A percentile compares a stretch with the other conserved stretches of the same genome.
Conservation (phyloP, 768 basidiomycete genomes). For the Agaricus subrufescens region DNA sequence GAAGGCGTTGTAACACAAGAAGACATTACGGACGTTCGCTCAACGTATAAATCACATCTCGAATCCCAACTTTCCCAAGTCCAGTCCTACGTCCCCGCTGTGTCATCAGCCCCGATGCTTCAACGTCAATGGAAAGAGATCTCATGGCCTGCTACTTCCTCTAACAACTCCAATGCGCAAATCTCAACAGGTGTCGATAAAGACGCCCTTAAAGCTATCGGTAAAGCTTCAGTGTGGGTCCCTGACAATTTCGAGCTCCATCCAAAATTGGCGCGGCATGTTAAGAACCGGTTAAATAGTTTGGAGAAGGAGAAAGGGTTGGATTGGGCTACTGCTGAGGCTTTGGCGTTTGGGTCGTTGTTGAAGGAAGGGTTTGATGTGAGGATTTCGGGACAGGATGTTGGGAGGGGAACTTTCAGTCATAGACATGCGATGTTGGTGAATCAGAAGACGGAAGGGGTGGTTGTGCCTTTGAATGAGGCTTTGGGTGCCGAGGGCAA, state of each 20-base stretch:
- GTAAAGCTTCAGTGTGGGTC: constrained; percentile 60
- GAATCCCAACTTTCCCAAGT: constrained; percentile 54
- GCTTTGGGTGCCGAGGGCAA: constrained; percentile 55
- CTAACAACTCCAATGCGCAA: constrained; percentile 35
- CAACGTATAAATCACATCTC: constrained; percentile 56
- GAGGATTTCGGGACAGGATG: constrained; percentile 90
- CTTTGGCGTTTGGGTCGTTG: constrained; percentile 83
- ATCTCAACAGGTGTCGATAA: constrained; percentile 66
- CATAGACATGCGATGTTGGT: constrained; percentile 91
- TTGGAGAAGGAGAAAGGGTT: constrained; percentile 66
- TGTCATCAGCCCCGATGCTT: constrained; percentile 50
- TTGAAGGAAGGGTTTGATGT: constrained; percentile 81
- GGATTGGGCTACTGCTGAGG: constrained; percentile 91
- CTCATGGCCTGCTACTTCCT: constrained; percentile 56
- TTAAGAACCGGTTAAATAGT: constrained; percentile 69
- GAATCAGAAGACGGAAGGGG: constrained; percentile 77
- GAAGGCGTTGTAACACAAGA: constrained; percentile 50
- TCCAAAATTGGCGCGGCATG: constrained; percentile 70
- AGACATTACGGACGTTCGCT: constrained; percentile 47
- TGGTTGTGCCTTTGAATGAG: constrained; percentile 79
- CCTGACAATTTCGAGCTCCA: constrained; percentile 72
- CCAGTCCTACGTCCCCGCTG: constrained; percentile 17
- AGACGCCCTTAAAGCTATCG: constrained; percentile 52
- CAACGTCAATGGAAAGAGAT: constrained; percentile 65
- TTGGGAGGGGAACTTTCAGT: constrained; percentile 87